phyloP scores from a whole-genome alignment of 495 filamentous ascomycete species.

The Aspergillus taichungensis region DNA sequence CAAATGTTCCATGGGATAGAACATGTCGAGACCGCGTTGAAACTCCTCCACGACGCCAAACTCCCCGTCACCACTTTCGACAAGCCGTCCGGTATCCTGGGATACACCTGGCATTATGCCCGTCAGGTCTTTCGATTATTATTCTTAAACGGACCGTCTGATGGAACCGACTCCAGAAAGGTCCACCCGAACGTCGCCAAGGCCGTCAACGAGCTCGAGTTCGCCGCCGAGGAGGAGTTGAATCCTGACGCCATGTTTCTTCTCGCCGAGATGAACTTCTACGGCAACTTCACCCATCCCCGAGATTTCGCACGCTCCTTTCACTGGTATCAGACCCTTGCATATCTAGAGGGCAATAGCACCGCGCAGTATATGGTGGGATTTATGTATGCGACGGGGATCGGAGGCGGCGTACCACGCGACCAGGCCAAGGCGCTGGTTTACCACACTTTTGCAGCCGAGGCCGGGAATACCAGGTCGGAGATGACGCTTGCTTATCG shows the following conservation, averaged over 20 bases:
- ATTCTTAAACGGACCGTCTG: slow-evolving; percentile 41
- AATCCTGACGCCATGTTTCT: slow-evolving; percentile 86
- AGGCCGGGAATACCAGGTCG: slow-evolving; percentile 70
- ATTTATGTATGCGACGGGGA: slow-evolving; percentile 90
- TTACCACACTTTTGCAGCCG: slow-evolving; percentile 91
- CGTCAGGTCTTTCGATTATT: slow-evolving; percentile 39
- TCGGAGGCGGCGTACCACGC: slow-evolving; percentile 70
- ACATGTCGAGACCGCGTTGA: slow-evolving; percentile 28
- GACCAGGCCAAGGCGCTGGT: slow-evolving; percentile 90
- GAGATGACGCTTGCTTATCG: slow-evolving; percentile 93
- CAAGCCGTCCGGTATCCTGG: slow-evolving; percentile 36
- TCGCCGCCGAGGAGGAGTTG: slow-evolving; percentile 57
- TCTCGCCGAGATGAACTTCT: slow-evolving; percentile 91
- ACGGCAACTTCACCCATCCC: slow-evolving; percentile 88
- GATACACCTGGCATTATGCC: slow-evolving; percentile 40
- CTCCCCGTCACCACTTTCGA: slow-evolving; percentile 19
- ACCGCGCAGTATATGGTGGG: slow-evolving; percentile 94
- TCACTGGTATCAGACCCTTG: slow-evolving; percentile 68
- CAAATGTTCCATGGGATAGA: slow-evolving; percentile 12
- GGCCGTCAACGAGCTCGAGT: slow-evolving; percentile 66
- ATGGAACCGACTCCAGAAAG: slow-evolving; percentile 16
- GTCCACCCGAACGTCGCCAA: slow-evolving; percentile 23
- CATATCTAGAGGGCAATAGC: slow-evolving; percentile 70
- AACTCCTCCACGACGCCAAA: slow-evolving; percentile 25
- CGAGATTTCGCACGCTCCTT: slow-evolving; percentile 78